phyloP scores from a whole-genome alignment of 352 stramenopile genomes.

The Phytophthora multivora region DNA sequence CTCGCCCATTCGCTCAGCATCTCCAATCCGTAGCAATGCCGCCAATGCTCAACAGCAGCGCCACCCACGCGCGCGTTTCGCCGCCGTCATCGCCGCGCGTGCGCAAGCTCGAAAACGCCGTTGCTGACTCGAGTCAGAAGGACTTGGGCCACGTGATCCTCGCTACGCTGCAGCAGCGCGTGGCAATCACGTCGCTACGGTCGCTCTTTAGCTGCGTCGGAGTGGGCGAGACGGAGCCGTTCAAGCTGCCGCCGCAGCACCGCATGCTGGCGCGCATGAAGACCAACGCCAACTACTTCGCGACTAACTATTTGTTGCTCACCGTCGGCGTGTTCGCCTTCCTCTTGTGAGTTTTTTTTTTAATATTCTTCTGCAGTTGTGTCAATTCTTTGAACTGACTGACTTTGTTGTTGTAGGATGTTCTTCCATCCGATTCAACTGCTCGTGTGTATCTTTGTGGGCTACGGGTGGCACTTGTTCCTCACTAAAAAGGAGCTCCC shows the following conservation, averaged over 20 bases:
- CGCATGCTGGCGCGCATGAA: constrained; percentile 60
- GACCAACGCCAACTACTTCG: constrained; percentile 73
- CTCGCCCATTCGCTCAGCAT: constrained; percentile 1
- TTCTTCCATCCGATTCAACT: constrained; percentile 80
- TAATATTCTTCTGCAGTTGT: neutral
- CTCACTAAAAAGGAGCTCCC: constrained; percentile 59
- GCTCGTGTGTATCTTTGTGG: constrained; percentile 63
- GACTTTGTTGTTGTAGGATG: constrained; percentile 34
- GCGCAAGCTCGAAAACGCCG: constrained; percentile 15
- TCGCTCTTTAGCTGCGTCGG: constrained; percentile 70
- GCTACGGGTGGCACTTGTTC: constrained; percentile 68
- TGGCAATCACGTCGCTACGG: constrained; percentile 52
- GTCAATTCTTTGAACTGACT: neutral
- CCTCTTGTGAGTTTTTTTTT: constrained; percentile 44
- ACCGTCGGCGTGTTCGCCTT: constrained; percentile 66
- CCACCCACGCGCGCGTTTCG: constrained; percentile 20
- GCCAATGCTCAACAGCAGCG: constrained; percentile 40
- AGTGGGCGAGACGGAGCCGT: constrained; percentile 63
- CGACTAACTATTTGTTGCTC: constrained; percentile 78
- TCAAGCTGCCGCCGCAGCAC: constrained; percentile 56
- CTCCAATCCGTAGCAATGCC: constrained; percentile 7
- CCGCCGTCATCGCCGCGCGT: constrained; percentile 22
- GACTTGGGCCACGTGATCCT: constrained; percentile 43
- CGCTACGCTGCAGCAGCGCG: constrained; percentile 44
- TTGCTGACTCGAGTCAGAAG: constrained; percentile 5